Conservation (phyloP, 2,329 filamentous ascomycete genomes). For the Rhynchosporium graminicola region DNA sequence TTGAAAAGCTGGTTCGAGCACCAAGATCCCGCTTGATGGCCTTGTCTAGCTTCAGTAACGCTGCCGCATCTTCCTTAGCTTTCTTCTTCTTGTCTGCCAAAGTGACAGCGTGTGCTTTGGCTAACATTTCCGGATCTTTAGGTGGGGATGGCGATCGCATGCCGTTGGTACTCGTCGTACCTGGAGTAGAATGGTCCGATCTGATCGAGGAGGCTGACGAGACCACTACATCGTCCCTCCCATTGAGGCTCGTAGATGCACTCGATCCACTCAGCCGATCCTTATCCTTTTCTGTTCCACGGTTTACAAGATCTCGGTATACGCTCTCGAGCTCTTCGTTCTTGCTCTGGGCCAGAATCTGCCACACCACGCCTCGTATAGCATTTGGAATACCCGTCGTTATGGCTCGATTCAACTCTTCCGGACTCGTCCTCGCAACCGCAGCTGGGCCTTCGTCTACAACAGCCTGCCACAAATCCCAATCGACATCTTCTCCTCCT, state of each 20-base stretch:
- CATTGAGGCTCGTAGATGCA: constrained; percentile 47
- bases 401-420: constrained; percentile 88
- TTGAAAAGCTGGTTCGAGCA: constrained; percentile 91
- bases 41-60: constrained; percentile 84
- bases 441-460: constrained; percentile 93
- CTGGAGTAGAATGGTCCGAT: constrained; percentile 70
- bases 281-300: constrained; percentile 80
- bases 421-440: constrained; percentile 81
- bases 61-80: constrained; percentile 73
- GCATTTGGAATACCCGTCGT: constrained; percentile 91
- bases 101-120: constrained; percentile 64
- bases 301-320: constrained; percentile 78
- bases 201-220: constrained; percentile 86
- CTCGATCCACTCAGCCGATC: constrained; percentile 52
- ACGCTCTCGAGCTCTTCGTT: constrained; percentile 83
- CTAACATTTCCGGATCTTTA: constrained; percentile 61
- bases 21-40: constrained; percentile 88
- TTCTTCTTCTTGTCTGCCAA: constrained; percentile 73
- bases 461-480: constrained; percentile 96
- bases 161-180: constrained; percentile 56
- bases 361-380: constrained; percentile 98
- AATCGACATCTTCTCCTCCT: constrained; percentile 80
- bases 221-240: constrained; percentile 61
- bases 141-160: constrained; percentile 57
- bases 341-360: constrained; percentile 93